phyloP scores from a whole-genome alignment of 2,329 filamentous ascomycete genomes.

The Stagonosporopsis tanaceti region DNA sequence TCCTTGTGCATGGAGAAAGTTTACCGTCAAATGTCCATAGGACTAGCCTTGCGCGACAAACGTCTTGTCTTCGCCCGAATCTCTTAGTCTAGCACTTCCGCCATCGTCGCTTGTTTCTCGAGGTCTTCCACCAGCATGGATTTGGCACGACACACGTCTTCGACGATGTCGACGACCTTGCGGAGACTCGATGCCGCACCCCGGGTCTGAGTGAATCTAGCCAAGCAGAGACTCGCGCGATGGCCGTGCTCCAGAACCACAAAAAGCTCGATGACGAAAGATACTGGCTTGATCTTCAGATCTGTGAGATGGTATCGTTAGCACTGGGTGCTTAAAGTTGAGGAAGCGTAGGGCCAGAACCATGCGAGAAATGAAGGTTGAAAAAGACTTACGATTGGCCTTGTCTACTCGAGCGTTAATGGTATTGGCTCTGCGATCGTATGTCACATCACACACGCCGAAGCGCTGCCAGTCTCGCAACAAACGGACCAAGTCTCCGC shows the following conservation, averaged over 20 bases:
- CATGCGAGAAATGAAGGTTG: conserved; percentile 20
- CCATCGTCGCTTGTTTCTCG: conserved; percentile 54
- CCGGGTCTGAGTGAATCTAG: conserved; percentile 86
- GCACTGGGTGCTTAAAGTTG: conserved; percentile 7
- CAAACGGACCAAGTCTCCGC: conserved; percentile 78
- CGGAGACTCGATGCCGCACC: conserved; percentile 93
- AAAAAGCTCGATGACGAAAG: conserved; percentile 86
- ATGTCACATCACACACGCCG: conserved; percentile 80
- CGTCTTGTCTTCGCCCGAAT: neutral
- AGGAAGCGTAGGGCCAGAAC: conserved; percentile 1
- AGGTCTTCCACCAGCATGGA: conserved; percentile 71
- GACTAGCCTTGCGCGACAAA: neutral
- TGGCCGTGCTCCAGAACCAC: conserved; percentile 86
- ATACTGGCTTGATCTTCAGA: conserved; percentile 84
- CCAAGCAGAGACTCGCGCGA: conserved; percentile 77
- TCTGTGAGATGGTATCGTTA: conserved; percentile 57
- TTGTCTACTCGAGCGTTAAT: conserved; percentile 80
- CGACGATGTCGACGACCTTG: conserved; percentile 79
- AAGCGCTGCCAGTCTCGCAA: conserved; percentile 81
- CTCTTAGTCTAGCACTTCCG: conserved; percentile 49
- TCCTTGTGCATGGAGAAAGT: neutral
- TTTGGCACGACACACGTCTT: conserved; percentile 70
- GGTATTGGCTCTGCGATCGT: conserved; percentile 80
- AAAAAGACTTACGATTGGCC: conserved; percentile 73
- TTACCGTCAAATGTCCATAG: conserved; percentile 4